Conservation (phyloP, 2,329 filamentous ascomycete genomes). For the Cercospora zeina region DNA sequence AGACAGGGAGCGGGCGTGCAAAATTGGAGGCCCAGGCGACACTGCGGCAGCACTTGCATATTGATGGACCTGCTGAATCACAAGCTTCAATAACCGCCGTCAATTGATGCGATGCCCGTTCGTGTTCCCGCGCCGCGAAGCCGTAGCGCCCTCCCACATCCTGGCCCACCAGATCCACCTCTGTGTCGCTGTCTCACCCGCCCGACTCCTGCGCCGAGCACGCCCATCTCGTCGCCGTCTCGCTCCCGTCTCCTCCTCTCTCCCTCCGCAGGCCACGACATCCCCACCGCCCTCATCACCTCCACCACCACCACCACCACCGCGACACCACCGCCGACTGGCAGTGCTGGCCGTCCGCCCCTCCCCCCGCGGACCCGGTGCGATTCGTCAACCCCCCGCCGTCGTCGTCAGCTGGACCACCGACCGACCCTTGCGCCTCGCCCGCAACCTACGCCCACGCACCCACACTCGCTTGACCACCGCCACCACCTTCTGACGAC, state of each 20-base stretch:
- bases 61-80: no score
- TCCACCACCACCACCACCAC: background rate
- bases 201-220: background rate
- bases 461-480: slow-evolving; percentile 26
- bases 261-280: background rate
- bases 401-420: slow-evolving; percentile 2
- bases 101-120: no score
- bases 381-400: slow-evolving; percentile 14
- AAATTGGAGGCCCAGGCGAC: background rate
- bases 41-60: slow-evolving; percentile 6
- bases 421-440: slow-evolving; percentile 16
- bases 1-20: no score
- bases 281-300: slow-evolving; percentile 1
- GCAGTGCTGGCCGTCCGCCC: slow-evolving; percentile 8
- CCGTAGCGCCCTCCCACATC: background rate
- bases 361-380: background rate
- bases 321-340: slow-evolving; percentile 2
- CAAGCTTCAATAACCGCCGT: no score
- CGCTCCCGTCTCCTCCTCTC: background rate
- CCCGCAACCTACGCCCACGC: slow-evolving; percentile 5
- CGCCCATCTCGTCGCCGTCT: background rate
- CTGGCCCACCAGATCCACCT: background rate
- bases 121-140: background rate
- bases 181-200: background rate
- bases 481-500: slow-evolving; percentile 23